A percentile compares a stretch with the other conserved stretches of the same genome.
phyloP scores from a whole-genome alignment of 2,329 filamentous ascomycete species.

The Microdochium trichocladiopsis region DNA sequence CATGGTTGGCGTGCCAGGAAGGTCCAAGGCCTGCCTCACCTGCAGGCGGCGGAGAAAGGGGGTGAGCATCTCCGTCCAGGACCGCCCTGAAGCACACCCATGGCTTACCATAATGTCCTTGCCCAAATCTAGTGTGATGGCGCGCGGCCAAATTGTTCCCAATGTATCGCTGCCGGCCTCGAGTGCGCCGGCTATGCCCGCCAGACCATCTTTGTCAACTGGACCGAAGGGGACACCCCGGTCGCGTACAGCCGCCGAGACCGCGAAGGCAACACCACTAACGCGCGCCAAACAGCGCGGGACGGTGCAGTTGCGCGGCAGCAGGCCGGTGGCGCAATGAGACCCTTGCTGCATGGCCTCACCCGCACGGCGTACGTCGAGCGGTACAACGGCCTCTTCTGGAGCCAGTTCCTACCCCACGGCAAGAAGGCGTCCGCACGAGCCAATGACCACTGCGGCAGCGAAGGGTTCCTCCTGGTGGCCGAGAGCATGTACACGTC shows the following conservation, averaged over 20 bases:
- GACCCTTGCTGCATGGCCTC: neutral
- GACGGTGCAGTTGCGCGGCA: neutral
- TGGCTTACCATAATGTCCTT: neutral
- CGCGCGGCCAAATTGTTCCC: conserved; percentile 9
- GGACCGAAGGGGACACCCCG: neutral
- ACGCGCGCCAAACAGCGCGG: neutral
- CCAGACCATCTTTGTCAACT: conserved; percentile 10
- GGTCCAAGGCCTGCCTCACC: conserved; percentile 11
- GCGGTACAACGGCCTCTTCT: neutral
- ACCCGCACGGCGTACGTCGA: conserved; percentile 1
- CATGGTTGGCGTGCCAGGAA: conserved; percentile 12
- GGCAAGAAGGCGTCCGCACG: neutral
- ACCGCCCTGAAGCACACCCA: neutral
- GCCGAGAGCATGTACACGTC: neutral
- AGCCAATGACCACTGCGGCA: neutral
- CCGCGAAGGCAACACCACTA: neutral
- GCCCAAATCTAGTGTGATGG: conserved; percentile 7
- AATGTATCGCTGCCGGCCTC: conserved; percentile 8
- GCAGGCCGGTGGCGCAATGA: neutral
- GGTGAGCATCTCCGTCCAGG: conserved; percentile 3
- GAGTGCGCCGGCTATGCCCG: conserved; percentile 9
- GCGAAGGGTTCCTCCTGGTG: neutral
- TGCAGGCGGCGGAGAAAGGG: conserved; percentile 11
- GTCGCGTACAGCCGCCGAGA: neutral
- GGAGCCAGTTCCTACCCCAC: neutral